phyloP scores from a whole-genome alignment of 768 basidiomycete genomes.

The Coprinopsis sp. region DNA sequence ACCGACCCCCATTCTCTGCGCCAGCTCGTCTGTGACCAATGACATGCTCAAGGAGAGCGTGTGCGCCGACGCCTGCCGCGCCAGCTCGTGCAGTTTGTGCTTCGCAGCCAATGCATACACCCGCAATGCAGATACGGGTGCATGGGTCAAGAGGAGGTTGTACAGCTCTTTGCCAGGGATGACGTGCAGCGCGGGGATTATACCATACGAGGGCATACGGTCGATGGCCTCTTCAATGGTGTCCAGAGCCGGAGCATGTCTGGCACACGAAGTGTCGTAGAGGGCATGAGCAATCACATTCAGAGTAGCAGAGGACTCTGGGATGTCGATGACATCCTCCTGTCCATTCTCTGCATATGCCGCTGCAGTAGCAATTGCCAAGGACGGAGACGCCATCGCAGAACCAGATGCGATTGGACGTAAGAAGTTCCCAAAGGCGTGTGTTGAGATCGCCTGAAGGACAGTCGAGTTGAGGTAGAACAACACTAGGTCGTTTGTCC shows the following conservation, averaged over 20 bases:
- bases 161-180: slow-evolving; percentile 2
- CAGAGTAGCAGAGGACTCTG: slow-evolving; percentile 5
- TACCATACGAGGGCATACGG: slow-evolving; percentile 10
- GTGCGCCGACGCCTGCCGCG: slow-evolving; percentile 9
- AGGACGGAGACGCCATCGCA: too few species aligned
- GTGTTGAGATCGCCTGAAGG: slow-evolving; percentile 40
- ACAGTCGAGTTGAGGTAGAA: slow-evolving; percentile 53
- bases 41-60: slow-evolving; percentile 9
- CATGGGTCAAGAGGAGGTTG: slow-evolving; percentile 11
- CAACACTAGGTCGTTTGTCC: slow-evolving; percentile 55
- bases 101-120: slow-evolving; percentile 14
- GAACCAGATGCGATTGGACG: too few species aligned
- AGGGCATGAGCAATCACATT: slow-evolving; percentile 14
- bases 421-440: too few species aligned
- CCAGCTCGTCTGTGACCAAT: slow-evolving; percentile 10
- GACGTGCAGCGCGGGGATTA: slow-evolving; percentile 6
- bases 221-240: slow-evolving; percentile 11
- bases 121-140: slow-evolving; percentile 8
- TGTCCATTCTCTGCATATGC: too few species aligned
- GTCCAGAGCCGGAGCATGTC: slow-evolving; percentile 6
- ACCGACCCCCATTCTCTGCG: slow-evolving; percentile 10
- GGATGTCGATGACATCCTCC: neutral
- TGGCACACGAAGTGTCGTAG: slow-evolving; percentile 9
- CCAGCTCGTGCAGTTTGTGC: slow-evolving; percentile 11
- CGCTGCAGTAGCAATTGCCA: too few species aligned